Evolutionary conservation across 345 rosid genomes (phyloP), one percentile per base, ranked within the genome.

Genomic region (Acer negundo): DNA sequence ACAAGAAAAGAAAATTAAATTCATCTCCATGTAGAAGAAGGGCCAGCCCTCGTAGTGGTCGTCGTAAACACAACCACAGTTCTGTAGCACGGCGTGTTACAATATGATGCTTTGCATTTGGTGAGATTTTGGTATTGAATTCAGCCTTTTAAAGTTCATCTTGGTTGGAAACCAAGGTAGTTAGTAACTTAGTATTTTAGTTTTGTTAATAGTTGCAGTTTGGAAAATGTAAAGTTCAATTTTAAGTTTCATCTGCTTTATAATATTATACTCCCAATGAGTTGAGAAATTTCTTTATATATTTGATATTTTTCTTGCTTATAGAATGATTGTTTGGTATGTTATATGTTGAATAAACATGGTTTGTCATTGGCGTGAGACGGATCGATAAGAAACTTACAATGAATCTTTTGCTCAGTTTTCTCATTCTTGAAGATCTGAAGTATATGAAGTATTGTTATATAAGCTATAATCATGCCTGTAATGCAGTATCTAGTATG

Each of bases 21-120:
- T 80, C 83, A 10, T 84, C 88, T 20, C 84, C 84, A 3, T 79
- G 82, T 73, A 86, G 84, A 77, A 86, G 84, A 77, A 82, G 78
- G 76, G 71, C 67, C 28, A 83, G 84, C 67, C 81, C 85, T 67
- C 79, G 84, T 7, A 51, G 76, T 73, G 75, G 78, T 69, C 80
- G 84, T 35, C 44, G 74, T 20, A 85, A 79, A 46, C 77, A 76
- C 58, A 49, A 56, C n/a, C 58, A 44, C 44, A 47, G 74, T 11
- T 56, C 70, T 17, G 66, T 40, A 2, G 42, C 62, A 23, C 58
- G 56, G 15, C 55, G 59, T 38, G 72, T 75, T 23, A 65, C 66
- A 67, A 42, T 68, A 40, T 76, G 72, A 67, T 55, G 67, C 42
- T 40, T 16, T 65, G 20, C 64, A 31, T 26, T n/a, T 49, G 20